Evolutionary conservation across 163 green algal genomes (phyloP).

Genomic region (Coccomyxa subellipsoidea): DNA sequence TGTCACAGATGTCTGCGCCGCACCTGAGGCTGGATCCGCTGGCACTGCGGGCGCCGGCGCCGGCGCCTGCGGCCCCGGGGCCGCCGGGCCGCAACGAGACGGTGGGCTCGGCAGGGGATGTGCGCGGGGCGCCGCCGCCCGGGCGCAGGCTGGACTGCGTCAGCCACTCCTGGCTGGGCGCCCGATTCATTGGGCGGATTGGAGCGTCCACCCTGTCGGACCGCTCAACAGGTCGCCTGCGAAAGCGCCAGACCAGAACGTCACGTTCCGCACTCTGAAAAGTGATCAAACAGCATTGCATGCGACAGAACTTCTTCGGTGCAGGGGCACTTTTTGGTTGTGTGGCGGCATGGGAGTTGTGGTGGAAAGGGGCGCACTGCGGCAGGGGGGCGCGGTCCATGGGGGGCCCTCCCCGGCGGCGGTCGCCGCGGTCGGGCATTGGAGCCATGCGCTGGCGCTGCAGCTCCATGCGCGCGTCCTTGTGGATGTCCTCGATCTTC

Average conservation of each 20-base stretch:
- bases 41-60: background rate
- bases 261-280: no score
- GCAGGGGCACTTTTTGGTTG: no score
- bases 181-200: constrained; percentile 47
- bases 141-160: constrained; percentile 34
- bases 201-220: constrained; percentile 43
- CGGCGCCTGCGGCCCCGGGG: background rate
- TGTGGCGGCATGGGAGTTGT: background rate
- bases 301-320: no score
- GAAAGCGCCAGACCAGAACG: background rate
- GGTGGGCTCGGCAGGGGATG: background rate
- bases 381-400: background rate
- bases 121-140: constrained; percentile 16
- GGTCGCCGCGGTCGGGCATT: background rate
- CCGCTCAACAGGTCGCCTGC: constrained; percentile 8
- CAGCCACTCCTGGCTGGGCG: constrained; percentile 33
- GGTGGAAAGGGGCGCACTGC: background rate
- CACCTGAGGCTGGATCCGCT: background rate
- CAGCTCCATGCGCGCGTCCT: constrained; percentile 46
- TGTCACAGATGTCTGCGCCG: background rate
- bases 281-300: no score
- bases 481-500: constrained; percentile 91
- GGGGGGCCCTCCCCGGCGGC: background rate
- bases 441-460: constrained; percentile 9
- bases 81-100: constrained; percentile 12